Evolutionary conservation across 192 early-diverging fungal species (phyloP).

Genomic region (Linnemannia zychae): DNA sequence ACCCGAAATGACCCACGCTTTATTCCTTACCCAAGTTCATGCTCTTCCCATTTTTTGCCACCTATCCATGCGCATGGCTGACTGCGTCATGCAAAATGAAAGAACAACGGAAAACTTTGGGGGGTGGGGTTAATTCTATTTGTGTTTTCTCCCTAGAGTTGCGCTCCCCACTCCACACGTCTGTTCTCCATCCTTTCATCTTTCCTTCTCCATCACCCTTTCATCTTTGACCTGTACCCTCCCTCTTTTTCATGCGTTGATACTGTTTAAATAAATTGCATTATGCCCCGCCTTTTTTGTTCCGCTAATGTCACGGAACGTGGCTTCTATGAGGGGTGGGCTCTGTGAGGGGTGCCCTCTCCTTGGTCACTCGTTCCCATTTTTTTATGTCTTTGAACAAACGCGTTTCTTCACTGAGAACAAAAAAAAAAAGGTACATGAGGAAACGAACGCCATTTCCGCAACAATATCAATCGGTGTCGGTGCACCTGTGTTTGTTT

Average conservation of each 20-base stretch:
- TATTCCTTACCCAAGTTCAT: not conserved
- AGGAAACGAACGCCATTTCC: too few species aligned
- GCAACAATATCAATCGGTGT: too few species aligned
- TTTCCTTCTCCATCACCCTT: not conserved
- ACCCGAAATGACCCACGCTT: not conserved
- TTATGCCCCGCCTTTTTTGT: not conserved
- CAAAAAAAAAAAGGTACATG: too few species aligned
- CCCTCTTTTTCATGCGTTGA: not conserved
- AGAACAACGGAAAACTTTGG: not conserved
- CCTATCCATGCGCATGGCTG: not conserved
- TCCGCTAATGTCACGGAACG: not conserved
- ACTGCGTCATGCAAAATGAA: not conserved
- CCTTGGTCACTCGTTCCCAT: too few species aligned
- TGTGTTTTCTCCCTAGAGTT: not conserved
- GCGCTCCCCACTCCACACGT: too few species aligned
- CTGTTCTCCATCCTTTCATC: not conserved
- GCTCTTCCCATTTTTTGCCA: not conserved
- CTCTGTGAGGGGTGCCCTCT: too few species aligned
- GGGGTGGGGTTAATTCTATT: not conserved
- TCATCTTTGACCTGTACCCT: not conserved
- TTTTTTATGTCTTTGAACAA: not conserved
- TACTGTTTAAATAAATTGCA: not conserved
- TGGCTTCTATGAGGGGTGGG: not conserved
- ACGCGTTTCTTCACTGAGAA: too few species aligned
- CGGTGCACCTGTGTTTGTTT: too few species aligned